phyloP scores from a whole-genome alignment of 1,284 basidiomycete genomes.

The Ceratobasidium sp. region DNA sequence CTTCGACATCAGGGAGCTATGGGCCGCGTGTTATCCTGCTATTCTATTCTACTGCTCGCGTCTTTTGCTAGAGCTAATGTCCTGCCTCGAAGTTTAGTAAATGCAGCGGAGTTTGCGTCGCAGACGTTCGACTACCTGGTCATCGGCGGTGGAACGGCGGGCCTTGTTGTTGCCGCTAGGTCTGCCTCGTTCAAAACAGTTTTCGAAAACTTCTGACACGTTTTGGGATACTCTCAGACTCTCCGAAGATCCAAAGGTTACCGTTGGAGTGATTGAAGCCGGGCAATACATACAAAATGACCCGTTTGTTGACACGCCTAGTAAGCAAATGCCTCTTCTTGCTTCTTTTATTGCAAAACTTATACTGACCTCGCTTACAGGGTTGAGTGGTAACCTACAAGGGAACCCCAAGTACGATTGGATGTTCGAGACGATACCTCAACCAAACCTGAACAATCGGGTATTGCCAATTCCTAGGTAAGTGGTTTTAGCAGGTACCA shows the following conservation, averaged over 20 bases:
- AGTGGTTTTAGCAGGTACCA: not conserved
- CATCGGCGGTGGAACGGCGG: slow-evolving; percentile 28
- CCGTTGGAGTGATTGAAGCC: slow-evolving; percentile 17
- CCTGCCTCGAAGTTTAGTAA: not conserved
- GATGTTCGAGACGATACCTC: slow-evolving; percentile 41
- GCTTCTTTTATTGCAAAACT: too few species aligned
- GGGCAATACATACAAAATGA: slow-evolving; percentile 10
- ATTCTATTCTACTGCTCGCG: not conserved
- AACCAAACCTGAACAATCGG: slow-evolving; percentile 23
- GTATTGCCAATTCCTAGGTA: slow-evolving; percentile 10
- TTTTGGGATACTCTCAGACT: not conserved
- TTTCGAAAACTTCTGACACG: not conserved
- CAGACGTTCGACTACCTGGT: slow-evolving; percentile 10
- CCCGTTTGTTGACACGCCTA: slow-evolving; percentile 13
- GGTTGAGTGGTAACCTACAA: slow-evolving; percentile 1
- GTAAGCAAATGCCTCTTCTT: too few species aligned
- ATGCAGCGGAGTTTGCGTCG: not conserved
- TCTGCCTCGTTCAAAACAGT: not conserved
- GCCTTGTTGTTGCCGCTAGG: slow-evolving; percentile 27
- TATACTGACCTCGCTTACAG: not conserved
- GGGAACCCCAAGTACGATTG: slow-evolving; percentile 44
- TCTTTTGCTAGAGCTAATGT: not conserved
- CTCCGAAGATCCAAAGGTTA: slow-evolving; percentile 18
- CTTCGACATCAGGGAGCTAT: not conserved
- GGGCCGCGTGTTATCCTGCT: not conserved